These are phyloP conservation scores for Cucurbita ficifolia DNA, from an alignment of 306 rosid genomes.

Conservation along the genomic window DNA sequence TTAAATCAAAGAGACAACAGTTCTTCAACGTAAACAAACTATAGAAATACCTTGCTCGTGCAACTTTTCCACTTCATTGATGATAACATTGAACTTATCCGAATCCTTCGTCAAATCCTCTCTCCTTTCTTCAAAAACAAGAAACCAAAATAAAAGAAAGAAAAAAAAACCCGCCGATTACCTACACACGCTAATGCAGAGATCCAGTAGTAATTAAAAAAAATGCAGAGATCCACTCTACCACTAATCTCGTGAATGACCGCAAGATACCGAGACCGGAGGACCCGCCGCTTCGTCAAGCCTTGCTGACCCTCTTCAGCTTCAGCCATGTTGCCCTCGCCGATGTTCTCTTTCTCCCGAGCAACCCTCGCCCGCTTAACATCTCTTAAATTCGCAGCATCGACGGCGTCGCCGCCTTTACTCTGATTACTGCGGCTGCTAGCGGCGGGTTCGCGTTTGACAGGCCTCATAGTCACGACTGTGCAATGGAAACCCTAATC, in stretches of 20 bases:
- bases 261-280: conserved; percentile 47
- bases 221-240: neutral
- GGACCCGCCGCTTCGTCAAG: conserved; percentile 35
- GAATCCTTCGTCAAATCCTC: conserved; percentile 41
- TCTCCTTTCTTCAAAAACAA: conserved; percentile 33
- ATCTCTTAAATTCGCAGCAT: conserved; percentile 4
- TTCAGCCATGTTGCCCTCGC: conserved; percentile 5
- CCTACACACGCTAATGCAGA: neutral
- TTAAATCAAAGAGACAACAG: neutral
- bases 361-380: conserved; percentile 32
- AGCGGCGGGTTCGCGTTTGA: conserved; percentile 10
- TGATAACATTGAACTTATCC: conserved; percentile 31
- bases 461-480: neutral
- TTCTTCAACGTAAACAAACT: neutral
- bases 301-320: conserved; percentile 16
- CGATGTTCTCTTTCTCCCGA: conserved; percentile 1
- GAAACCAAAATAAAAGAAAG: neutral
- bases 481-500: neutral
- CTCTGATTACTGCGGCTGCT: neutral
- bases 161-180: neutral
- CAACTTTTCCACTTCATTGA: conserved; percentile 37
- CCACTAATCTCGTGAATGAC: conserved; percentile 49
- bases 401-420: neutral
- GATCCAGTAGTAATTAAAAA: neutral
- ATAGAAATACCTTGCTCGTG: conserved; percentile 37